Conservation (phyloP, 1,284 basidiomycete species). For the Marasmius oreades region DNA sequence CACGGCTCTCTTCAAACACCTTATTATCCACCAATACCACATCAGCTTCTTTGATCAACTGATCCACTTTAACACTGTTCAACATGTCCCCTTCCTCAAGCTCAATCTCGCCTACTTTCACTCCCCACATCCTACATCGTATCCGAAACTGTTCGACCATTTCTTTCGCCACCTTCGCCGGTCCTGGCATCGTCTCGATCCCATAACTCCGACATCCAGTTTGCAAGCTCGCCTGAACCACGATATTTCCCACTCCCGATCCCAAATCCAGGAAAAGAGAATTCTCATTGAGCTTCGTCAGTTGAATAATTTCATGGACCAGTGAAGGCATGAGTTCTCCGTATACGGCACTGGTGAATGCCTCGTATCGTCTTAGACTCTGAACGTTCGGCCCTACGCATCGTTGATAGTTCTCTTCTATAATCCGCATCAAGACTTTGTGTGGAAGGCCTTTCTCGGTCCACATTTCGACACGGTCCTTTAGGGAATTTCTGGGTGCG, state of each 20-base stretch:
- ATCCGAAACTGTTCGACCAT: constrained; percentile 60
- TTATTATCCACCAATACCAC: constrained; percentile 80
- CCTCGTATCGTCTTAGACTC: constrained; percentile 62
- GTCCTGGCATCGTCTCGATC: constrained; percentile 61
- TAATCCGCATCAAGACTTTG: constrained; percentile 59
- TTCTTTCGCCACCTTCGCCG: constrained; percentile 59
- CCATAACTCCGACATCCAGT: constrained; percentile 73
- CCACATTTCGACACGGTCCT: constrained; percentile 46
- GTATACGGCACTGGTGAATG: constrained; percentile 73
- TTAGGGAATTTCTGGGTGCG: constrained; percentile 44
- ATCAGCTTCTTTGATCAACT: constrained; percentile 64
- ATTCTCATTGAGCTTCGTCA: constrained; percentile 53
- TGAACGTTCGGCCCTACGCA: constrained; percentile 69
- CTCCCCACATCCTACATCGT: constrained; percentile 75
- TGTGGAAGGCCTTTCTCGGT: constrained; percentile 46
- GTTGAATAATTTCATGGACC: constrained; percentile 58
- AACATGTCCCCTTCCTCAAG: constrained; percentile 75
- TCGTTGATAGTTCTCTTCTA: constrained; percentile 79
- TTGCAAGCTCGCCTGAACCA: constrained; percentile 69
- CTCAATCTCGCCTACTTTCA: constrained; percentile 63
- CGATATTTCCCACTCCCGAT: constrained; percentile 76
- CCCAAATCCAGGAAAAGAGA: constrained; percentile 76
- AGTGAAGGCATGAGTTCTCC: constrained; percentile 74
- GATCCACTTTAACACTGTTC: constrained; percentile 51
- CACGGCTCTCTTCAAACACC: constrained; percentile 66